These are phyloP conservation scores for Ramalina intermedia DNA, from an alignment of 495 filamentous ascomycete species.

Conservation along the genomic window DNA sequence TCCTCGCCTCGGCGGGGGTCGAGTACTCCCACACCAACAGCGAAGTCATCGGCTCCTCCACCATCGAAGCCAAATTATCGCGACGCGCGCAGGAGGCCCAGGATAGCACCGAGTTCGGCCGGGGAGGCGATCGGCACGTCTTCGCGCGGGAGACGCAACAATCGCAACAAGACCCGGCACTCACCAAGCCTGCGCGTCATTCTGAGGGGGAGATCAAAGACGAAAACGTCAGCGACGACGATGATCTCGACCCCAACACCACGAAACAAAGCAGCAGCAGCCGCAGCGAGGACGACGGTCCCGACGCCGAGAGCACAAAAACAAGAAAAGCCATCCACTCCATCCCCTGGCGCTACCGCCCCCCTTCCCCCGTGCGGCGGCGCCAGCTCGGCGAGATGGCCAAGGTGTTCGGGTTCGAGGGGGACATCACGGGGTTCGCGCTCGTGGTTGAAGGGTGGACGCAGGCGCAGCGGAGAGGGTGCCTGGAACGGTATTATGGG, in stretches of 20 bases:
- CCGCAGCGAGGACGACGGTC: slow-evolving; percentile 22
- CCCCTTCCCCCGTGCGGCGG: slow-evolving; percentile 56
- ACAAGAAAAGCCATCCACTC: slow-evolving; percentile 19
- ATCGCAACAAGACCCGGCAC: neutral
- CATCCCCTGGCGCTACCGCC: slow-evolving; percentile 49
- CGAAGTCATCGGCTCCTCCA: slow-evolving; percentile 83
- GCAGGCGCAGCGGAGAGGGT: slow-evolving; percentile 65
- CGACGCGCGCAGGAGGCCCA: slow-evolving; percentile 55
- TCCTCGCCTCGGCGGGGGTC: slow-evolving; percentile 76
- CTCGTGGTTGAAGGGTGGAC: slow-evolving; percentile 89
- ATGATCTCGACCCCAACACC: too few relatives aligned
- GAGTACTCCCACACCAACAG: slow-evolving; percentile 95
- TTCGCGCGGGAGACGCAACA: slow-evolving; percentile 29
- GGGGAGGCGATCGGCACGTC: slow-evolving; percentile 29
- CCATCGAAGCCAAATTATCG: slow-evolving; percentile 66
- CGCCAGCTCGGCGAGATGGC: slow-evolving; percentile 91
- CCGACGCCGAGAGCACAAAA: slow-evolving; percentile 8
- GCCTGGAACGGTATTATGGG: slow-evolving; percentile 69
- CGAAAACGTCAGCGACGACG: neutral
- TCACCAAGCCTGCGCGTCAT: neutral
- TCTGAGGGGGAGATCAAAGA: neutral
- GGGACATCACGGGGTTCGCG: slow-evolving; percentile 70
- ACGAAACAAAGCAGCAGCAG: slow-evolving; percentile 7
- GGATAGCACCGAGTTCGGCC: slow-evolving; percentile 20
- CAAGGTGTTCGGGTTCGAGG: slow-evolving; percentile 53